Evolutionary conservation across 805 yeast species (phyloP).

Genomic region (Candida pseudofarinosa): DNA sequence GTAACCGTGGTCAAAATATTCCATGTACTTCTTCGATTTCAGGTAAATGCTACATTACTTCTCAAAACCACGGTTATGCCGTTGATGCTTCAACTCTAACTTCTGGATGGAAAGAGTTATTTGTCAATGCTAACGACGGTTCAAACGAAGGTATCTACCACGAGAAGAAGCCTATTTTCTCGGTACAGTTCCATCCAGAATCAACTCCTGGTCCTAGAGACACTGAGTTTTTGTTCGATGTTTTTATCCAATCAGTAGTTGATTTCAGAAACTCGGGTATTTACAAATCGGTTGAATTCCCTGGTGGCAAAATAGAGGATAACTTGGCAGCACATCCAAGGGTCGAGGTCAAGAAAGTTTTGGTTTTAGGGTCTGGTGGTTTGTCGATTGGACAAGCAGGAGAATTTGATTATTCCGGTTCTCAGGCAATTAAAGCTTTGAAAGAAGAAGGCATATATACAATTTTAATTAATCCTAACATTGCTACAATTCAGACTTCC

Average conservation of each 20-base stretch:
- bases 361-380: slow-evolving; percentile 97
- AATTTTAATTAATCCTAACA: slow-evolving; percentile 92
- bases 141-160: slow-evolving; percentile 98
- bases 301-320: slow-evolving; percentile 79
- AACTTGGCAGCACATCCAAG: slow-evolving; percentile 74
- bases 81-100: slow-evolving; percentile 78
- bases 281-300: slow-evolving; percentile 76
- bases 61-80: slow-evolving; percentile 98
- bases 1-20: slow-evolving; percentile 99
- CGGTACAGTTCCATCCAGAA: slow-evolving; percentile 99
- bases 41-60: slow-evolving; percentile 96
- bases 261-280: slow-evolving; percentile 56
- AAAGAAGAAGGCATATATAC: slow-evolving; percentile 98
- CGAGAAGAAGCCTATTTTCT: slow-evolving; percentile 81
- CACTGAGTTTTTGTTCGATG: slow-evolving; percentile 94
- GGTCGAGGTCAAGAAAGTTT: slow-evolving; percentile 82
- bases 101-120: slow-evolving; percentile 86
- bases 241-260: slow-evolving; percentile 76
- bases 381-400: slow-evolving; percentile 99
- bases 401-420: slow-evolving; percentile 97
- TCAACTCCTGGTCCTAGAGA: slow-evolving; percentile 99
- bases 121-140: slow-evolving; percentile 93
- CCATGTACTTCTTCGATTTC: slow-evolving; percentile 88
- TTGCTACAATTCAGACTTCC: slow-evolving; percentile 97
- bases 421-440: slow-evolving; percentile 97